Conservation (phyloP, 2,329 filamentous ascomycete genomes). For the Diaporthe amygdali region DNA sequence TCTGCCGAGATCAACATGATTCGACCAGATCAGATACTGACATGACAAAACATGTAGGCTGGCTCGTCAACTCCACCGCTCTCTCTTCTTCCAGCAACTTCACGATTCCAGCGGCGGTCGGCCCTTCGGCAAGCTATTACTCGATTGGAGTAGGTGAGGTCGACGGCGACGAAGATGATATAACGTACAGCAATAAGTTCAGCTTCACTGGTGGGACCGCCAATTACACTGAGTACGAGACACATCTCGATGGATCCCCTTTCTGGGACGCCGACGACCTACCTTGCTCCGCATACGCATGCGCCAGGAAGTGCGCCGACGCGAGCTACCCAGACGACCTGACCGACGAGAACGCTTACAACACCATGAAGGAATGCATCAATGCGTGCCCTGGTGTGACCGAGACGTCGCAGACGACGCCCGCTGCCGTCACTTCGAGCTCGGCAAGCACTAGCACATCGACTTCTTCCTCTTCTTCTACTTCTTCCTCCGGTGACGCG, state of each 20-base stretch:
- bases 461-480: neutral
- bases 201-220: slow-evolving; percentile 24
- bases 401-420: neutral
- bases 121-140: neutral
- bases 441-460: neutral
- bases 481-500: neutral
- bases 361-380: neutral
- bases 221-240: slow-evolving; percentile 25
- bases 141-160: neutral
- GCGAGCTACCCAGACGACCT: slow-evolving; percentile 2
- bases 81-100: neutral
- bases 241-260: neutral
- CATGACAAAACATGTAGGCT: neutral
- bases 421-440: neutral
- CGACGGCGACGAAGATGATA: neutral
- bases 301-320: neutral
- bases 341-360: slow-evolving; percentile 29
- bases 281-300: neutral
- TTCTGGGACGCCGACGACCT: slow-evolving; percentile 6
- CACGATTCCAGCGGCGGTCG: neutral
- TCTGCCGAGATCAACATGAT: neutral
- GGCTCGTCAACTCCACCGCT: slow-evolving; percentile 1
- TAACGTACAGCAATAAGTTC: slow-evolving; percentile 18
- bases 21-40: neutral
- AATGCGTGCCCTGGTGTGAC: neutral